Evolutionary conservation across 176 grass and related monocot species (phyloP).

Genomic region (Raddia distichophylla): DNA sequence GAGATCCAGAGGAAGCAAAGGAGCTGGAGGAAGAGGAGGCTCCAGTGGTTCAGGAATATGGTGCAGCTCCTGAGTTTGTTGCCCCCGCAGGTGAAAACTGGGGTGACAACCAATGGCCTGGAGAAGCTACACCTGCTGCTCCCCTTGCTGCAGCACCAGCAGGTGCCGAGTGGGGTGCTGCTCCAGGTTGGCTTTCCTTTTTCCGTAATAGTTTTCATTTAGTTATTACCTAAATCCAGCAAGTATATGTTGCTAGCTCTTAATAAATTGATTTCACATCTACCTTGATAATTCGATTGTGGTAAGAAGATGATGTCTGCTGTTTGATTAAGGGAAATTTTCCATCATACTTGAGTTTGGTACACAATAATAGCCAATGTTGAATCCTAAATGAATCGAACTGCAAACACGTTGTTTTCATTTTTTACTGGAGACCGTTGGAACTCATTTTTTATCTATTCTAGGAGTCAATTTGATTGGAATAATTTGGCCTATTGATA

Average conservation of each 20-base stretch:
- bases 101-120: conserved; percentile 37
- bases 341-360: neutral
- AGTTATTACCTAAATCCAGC: neutral
- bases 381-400: neutral
- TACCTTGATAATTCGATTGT: neutral
- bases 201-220: neutral
- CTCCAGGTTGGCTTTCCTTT: conserved; percentile 47
- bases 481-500: neutral
- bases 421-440: too few relatives aligned
- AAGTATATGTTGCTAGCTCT: neutral
- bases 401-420: neutral
- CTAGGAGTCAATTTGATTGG: neutral
- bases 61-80: conserved; percentile 37
- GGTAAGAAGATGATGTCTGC: neutral
- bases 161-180: conserved; percentile 51
- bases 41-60: conserved; percentile 44
- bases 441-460: too few relatives aligned
- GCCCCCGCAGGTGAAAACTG: conserved; percentile 28
- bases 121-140: conserved; percentile 47
- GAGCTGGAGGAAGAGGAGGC: conserved; percentile 75
- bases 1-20: conserved; percentile 81
- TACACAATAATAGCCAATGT: neutral
- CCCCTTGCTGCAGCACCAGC: conserved; percentile 25
- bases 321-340: neutral
- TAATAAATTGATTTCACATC: neutral